Conservation (phyloP, 805 yeast genomes). For the Lachancea thermotolerans region DNA sequence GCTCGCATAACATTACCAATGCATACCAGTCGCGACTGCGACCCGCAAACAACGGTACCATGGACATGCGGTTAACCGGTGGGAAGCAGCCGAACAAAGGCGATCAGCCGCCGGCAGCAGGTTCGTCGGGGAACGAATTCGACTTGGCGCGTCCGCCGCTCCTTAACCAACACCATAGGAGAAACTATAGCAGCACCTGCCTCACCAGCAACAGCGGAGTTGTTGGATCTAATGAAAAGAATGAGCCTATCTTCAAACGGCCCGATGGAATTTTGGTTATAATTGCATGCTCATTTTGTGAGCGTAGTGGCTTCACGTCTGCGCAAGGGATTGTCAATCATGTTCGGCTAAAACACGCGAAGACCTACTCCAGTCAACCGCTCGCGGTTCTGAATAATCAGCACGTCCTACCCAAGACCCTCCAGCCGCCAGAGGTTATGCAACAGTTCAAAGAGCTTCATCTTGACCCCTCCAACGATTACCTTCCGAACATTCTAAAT, state of each 20-base stretch:
- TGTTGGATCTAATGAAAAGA: slow-evolving; percentile 33
- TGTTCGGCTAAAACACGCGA: slow-evolving; percentile 65
- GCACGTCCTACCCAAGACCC: slow-evolving; percentile 37
- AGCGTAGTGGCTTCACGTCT: slow-evolving; percentile 61
- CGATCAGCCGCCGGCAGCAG: not conserved
- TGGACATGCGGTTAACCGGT: slow-evolving; percentile 16
- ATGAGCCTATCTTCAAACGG: slow-evolving; percentile 51
- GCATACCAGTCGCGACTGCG: slow-evolving; percentile 4
- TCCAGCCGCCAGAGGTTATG: slow-evolving; percentile 23
- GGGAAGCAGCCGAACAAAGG: slow-evolving; percentile 10
- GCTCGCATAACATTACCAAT: slow-evolving; percentile 17
- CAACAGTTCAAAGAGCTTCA: slow-evolving; percentile 22
- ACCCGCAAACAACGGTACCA: slow-evolving; percentile 18
- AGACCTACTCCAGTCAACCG: slow-evolving; percentile 64
- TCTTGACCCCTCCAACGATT: slow-evolving; percentile 22
- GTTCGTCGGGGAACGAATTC: slow-evolving; percentile 8
- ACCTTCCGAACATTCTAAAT: slow-evolving; percentile 26
- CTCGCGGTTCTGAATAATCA: slow-evolving; percentile 66
- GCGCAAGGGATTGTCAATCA: slow-evolving; percentile 81
- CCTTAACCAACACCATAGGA: slow-evolving; percentile 27
- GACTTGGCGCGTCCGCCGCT: slow-evolving; percentile 19
- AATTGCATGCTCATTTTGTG: slow-evolving; percentile 62
- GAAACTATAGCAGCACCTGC: slow-evolving; percentile 34
- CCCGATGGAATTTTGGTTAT: slow-evolving; percentile 67
- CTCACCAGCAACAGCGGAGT: slow-evolving; percentile 44